Base-by-base conservation (phyloP, 202 grass and related monocot species). In the Setaria viridis region DNA sequence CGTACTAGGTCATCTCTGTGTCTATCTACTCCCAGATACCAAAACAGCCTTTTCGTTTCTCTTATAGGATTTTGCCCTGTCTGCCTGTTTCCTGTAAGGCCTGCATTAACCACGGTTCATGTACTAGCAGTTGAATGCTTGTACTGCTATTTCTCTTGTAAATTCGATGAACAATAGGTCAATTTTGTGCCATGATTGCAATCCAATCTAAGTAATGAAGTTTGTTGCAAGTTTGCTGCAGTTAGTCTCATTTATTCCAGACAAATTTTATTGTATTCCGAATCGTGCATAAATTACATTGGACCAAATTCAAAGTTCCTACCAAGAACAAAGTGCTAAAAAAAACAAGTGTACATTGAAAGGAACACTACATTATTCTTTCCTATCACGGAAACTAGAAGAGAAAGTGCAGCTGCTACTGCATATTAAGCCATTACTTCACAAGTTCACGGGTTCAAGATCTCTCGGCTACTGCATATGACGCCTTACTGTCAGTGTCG, bases 1-100 rank as follows among this genome's bases (percentile, higher is more conserved):
- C 95, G 17, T 98, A 95, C 62, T 98, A 88, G 82, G 59, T 15
- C 17, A 50, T 60, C 3, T 35, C 15, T 32, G 34, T 66, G 43
- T 35, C 21, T 39, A 16, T 41, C 43, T 46, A 63, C n/a, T 81
- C 6, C 77, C 43, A 62, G 60, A 69, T 16, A 75, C 74, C 5
- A 80, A 53, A 85, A 32, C 17, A n/a, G 21, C 5, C 20, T 66
- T 84, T 65, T 53, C 3, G 25, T 67, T n/a, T 7, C 7, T 9
- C 10, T 32, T 10, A 25, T 55, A 41, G 62, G 37, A 48, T 35
- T 49, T 9, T 13, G 19, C 29, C 59, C 56, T 17, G 58, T 68
- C 35, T 48, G 58, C 76, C 25, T 56, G 67, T 57, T 87, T 85
- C 11, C 20, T 85, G 42, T 75, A 14, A 12, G 39, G 29, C 32